phyloP scores from a whole-genome alignment of 148 eudicot genomes.

The Rhododendron kiyosumense region DNA sequence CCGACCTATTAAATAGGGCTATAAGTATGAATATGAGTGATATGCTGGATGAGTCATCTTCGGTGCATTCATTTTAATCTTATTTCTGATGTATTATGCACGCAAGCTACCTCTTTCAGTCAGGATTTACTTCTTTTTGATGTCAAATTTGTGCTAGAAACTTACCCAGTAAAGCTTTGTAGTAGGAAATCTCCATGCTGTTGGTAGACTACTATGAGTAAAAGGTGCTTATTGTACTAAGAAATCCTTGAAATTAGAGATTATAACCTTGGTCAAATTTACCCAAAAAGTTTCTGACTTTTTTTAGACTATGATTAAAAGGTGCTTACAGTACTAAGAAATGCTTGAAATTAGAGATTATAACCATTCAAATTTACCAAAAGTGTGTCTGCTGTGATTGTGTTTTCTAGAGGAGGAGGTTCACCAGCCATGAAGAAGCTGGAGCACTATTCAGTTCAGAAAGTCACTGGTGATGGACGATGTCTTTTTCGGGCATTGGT shows the following conservation, averaged over 20 bases:
- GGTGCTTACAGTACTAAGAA: neutral
- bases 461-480: slow-evolving; percentile 89
- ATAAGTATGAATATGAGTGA: neutral
- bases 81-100: neutral
- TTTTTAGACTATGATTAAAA: neutral
- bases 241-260: neutral
- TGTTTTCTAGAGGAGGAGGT: slow-evolving; percentile 30
- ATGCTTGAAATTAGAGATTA: neutral
- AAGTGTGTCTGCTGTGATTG: neutral
- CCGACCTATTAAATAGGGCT: neutral
- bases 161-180: neutral
- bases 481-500: slow-evolving; percentile 98
- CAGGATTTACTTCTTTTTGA: neutral
- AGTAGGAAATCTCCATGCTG: neutral
- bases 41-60: neutral
- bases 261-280: neutral
- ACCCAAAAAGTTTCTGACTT: neutral
- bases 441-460: slow-evolving; percentile 68
- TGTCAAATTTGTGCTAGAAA: slow-evolving; percentile 4
- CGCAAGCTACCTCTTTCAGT: neutral
- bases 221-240: neutral
- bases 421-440: slow-evolving; percentile 59
- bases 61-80: neutral
- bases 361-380: neutral
- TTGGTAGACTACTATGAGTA: neutral